These are phyloP conservation scores for Raphidocelis subcapitata DNA, from an alignment of 139 green algal genomes.

Conservation along the genomic window DNA sequence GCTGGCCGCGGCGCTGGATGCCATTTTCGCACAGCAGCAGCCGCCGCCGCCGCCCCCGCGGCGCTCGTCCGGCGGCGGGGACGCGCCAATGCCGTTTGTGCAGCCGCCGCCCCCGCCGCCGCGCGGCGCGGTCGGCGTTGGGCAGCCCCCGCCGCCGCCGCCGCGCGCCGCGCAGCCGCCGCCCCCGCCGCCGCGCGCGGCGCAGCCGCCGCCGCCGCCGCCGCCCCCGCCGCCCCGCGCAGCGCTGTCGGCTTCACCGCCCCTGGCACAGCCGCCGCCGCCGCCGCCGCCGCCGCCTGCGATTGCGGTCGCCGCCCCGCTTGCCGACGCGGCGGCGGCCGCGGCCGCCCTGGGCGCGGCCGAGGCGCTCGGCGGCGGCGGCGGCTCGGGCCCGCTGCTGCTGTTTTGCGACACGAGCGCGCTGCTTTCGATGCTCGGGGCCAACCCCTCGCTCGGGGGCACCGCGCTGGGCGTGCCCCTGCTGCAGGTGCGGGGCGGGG, in stretches of 20 bases:
- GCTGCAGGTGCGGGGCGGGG: constrained; percentile 21
- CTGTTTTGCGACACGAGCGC: constrained; percentile 76
- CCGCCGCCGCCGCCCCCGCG: too few species aligned
- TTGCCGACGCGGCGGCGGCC: too few species aligned
- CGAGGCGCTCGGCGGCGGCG: too few species aligned
- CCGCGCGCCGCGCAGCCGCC: neutral
- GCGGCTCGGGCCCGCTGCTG: constrained; percentile 75
- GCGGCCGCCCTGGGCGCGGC: too few species aligned
- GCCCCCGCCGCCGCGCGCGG: neutral
- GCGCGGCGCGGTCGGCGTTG: neutral
- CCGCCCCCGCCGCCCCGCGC: neutral
- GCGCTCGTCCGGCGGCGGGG: too few species aligned
- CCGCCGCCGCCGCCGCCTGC: too few species aligned
- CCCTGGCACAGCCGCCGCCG: too few species aligned
- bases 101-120: neutral
- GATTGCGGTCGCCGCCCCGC: too few species aligned
- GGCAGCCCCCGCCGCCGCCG: neutral
- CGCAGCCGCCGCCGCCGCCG: neutral
- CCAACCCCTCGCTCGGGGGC: constrained; percentile 14
- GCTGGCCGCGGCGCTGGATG: neutral
- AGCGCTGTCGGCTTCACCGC: too few species aligned
- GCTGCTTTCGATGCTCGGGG: constrained; percentile 69
- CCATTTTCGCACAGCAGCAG: too few species aligned
- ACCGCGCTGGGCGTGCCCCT: too few species aligned
- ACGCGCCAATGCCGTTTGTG: neutral